These are phyloP conservation scores for Lecanosticta acicola DNA, from an alignment of 2,329 filamentous ascomycete genomes.

Conservation along the genomic window DNA sequence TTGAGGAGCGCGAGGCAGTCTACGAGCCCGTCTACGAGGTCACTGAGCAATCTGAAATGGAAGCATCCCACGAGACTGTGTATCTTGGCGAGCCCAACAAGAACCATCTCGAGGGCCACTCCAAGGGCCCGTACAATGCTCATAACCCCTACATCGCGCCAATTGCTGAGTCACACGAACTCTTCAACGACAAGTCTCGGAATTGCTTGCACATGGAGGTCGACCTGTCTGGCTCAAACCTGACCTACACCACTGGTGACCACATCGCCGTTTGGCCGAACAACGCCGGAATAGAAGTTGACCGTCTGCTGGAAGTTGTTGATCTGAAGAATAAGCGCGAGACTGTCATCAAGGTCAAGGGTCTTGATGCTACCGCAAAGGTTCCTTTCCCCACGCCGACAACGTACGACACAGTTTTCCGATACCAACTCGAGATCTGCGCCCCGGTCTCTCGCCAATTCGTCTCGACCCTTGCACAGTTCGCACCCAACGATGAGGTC, in stretches of 20 bases:
- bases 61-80: constrained; percentile 69
- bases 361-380: constrained; percentile 90
- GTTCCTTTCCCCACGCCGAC: constrained; percentile 96
- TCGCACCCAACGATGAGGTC: constrained; percentile 75
- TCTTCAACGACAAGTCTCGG: constrained; percentile 82
- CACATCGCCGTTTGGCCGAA: constrained; percentile 97
- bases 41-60: constrained; percentile 60
- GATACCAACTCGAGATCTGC: constrained; percentile 96
- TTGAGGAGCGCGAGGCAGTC: constrained; percentile 91
- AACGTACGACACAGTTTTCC: constrained; percentile 85
- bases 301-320: constrained; percentile 76
- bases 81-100: constrained; percentile 80
- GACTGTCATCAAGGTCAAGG: constrained; percentile 79
- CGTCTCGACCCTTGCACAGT: constrained; percentile 76
- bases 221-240: constrained; percentile 80
- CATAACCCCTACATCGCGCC: constrained; percentile 86
- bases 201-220: constrained; percentile 98
- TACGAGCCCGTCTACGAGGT: constrained; percentile 92
- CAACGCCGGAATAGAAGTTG: constrained; percentile 86
- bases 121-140: constrained; percentile 87
- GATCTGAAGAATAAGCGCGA: constrained; percentile 72
- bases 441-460: constrained; percentile 96
- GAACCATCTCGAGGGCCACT: constrained; percentile 79
- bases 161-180: constrained; percentile 80
- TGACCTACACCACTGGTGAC: constrained; percentile 92